phyloP scores from a whole-genome alignment of 495 filamentous ascomycete genomes.

The Lindgomyces ingoldianus region DNA sequence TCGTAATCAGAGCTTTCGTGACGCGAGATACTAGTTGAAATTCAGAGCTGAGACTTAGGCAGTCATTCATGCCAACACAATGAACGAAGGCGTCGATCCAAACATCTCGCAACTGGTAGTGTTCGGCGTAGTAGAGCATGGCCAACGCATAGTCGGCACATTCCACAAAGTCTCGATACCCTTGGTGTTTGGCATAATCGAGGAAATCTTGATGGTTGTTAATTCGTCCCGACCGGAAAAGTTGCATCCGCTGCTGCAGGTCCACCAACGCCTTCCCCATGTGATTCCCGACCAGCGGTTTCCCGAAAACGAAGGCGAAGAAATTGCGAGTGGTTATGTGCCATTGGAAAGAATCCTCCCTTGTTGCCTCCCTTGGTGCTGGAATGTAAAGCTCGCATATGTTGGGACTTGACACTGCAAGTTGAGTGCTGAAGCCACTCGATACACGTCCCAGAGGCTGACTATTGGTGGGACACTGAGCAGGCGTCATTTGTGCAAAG shows the following conservation, averaged over 20 bases:
- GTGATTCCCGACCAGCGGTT: conserved; percentile 60
- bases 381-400: conserved; percentile 64
- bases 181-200: conserved; percentile 58
- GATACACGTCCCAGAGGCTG: conserved; percentile 15
- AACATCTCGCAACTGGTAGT: conserved; percentile 54
- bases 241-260: conserved; percentile 59
- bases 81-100: conserved; percentile 68
- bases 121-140: conserved; percentile 62
- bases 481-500: conserved; percentile 41
- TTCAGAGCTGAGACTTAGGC: conserved; percentile 52
- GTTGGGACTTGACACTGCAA: conserved; percentile 21
- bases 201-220: conserved; percentile 57
- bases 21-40: conserved; percentile 58
- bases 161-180: conserved; percentile 62
- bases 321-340: conserved; percentile 69
- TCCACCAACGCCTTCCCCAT: conserved; percentile 59
- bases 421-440: conserved; percentile 17
- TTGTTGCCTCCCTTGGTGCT: conserved; percentile 52
- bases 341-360: conserved; percentile 55
- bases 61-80: conserved; percentile 66
- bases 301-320: conserved; percentile 63
- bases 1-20: conserved; percentile 60
- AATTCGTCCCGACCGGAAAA: conserved; percentile 51
- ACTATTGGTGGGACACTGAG: conserved; percentile 10
- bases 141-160: conserved; percentile 62